A percentile compares a stretch with the other conserved stretches of the same genome.
Evolutionary conservation across 257 asterid genomes (phyloP).

Genomic region (Gardenia jasminoides): DNA sequence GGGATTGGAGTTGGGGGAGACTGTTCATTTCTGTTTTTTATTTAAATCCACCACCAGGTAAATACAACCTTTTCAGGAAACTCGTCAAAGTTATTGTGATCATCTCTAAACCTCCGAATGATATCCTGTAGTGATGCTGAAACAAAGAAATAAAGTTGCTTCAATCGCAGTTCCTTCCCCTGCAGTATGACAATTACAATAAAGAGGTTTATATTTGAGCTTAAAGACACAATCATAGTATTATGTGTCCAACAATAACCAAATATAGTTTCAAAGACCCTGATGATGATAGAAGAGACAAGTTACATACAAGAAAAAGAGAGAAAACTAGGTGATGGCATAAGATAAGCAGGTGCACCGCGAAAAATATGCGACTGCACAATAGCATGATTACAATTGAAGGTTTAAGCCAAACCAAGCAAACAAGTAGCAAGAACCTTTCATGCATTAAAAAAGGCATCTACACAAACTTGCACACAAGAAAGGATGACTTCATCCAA

Average conservation of each 20-base stretch:
- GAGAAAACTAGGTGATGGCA: neutral
- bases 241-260: neutral
- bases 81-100: constrained; percentile 42
- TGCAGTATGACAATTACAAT: constrained; percentile 19
- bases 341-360: neutral
- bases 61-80: constrained; percentile 43
- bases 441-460: neutral
- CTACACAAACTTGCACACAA: neutral
- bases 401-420: neutral
- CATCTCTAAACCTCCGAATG: constrained; percentile 43
- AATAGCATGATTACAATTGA: neutral
- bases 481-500: neutral
- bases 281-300: neutral
- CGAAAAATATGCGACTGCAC: neutral
- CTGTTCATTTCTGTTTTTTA: neutral
- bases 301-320: neutral
- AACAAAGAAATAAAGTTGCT: constrained; percentile 57
- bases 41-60: constrained; percentile 2
- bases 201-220: neutral
- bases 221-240: too few species aligned
- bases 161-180: constrained; percentile 53
- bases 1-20: neutral
- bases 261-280: neutral
- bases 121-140: constrained; percentile 52
- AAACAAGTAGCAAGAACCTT: neutral